Percentiles rank a stretch among this genome's conserved stretches.
Conservation (phyloP, 2,329 filamentous ascomycete genomes). For the Diatrype stigma region DNA sequence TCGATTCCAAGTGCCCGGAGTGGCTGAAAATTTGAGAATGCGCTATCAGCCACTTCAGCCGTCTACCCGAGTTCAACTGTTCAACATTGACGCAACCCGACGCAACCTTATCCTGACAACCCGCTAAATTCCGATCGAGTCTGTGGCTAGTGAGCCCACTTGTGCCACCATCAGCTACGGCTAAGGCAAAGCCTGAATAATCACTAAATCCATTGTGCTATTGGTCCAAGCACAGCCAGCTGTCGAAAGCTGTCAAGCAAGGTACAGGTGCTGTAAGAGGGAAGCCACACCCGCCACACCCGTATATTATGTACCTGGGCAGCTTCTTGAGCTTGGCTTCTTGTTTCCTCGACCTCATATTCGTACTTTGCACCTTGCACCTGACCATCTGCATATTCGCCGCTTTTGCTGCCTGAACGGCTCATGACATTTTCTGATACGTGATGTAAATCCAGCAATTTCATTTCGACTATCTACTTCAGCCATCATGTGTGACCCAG, state of each 20-base stretch:
- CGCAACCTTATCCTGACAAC: background rate
- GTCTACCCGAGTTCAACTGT: too few species aligned
- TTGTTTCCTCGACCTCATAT: too few species aligned
- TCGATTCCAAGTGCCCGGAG: conserved; percentile 14
- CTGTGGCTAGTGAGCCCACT: background rate
- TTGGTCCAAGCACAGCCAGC: background rate
- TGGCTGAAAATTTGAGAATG: conserved; percentile 21
- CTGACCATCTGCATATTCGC: too few species aligned
- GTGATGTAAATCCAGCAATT: background rate
- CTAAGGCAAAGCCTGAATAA: background rate
- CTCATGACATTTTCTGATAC: background rate
- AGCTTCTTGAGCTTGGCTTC: too few species aligned
- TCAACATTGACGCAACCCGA: background rate
- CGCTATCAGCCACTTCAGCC: too few species aligned
- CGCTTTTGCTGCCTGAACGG: background rate
- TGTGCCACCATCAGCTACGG: background rate
- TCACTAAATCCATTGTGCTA: too few species aligned
- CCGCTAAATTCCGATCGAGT: background rate
- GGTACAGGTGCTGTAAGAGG: background rate
- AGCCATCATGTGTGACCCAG: conserved; percentile 14
- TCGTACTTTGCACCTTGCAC: too few species aligned
- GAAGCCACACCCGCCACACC: background rate
- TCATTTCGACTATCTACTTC: background rate
- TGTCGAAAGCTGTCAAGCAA: background rate
- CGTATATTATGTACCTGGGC: too few species aligned